A percentile compares a stretch with the other conserved stretches of the same genome.
Conservation (phyloP, 2,329 filamentous ascomycete genomes). For the Fusarium miscanthi region DNA sequence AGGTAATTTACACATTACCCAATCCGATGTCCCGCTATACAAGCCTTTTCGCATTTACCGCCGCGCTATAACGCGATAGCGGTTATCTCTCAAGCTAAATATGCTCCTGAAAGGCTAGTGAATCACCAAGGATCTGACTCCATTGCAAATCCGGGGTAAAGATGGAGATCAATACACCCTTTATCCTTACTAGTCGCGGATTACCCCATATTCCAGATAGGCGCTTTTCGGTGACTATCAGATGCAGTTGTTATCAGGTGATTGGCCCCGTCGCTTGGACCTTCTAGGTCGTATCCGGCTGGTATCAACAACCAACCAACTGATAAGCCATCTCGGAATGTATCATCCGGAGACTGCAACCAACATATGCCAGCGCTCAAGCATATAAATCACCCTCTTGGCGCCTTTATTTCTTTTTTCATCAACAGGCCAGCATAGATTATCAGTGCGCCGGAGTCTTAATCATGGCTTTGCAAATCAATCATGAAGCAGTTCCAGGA, state of each 20-base stretch:
- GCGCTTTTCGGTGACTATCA: neutral
- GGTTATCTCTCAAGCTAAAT: rapidly evolving
- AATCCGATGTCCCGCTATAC: rapidly evolving
- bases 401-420: neutral
- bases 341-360: neutral
- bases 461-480: neutral
- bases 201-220: neutral
- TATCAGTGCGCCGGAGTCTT: rapidly evolving
- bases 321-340: neutral
- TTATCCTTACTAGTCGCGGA: rapidly evolving
- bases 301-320: rapidly evolving
- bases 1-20: neutral
- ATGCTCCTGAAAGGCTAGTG: neutral
- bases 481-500: neutral
- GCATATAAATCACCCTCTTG: neutral
- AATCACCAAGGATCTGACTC: rapidly evolving
- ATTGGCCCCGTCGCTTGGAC: neutral
- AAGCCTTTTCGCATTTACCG: rapidly evolving
- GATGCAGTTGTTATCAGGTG: neutral
- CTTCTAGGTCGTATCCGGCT: neutral
- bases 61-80: neutral
- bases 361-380: rapidly evolving
- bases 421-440: rapidly evolving
- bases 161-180: rapidly evolving
- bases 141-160: neutral